Evolutionary conservation across 2,329 filamentous ascomycete species (phyloP).

Genomic region (Diaporthe eres): DNA sequence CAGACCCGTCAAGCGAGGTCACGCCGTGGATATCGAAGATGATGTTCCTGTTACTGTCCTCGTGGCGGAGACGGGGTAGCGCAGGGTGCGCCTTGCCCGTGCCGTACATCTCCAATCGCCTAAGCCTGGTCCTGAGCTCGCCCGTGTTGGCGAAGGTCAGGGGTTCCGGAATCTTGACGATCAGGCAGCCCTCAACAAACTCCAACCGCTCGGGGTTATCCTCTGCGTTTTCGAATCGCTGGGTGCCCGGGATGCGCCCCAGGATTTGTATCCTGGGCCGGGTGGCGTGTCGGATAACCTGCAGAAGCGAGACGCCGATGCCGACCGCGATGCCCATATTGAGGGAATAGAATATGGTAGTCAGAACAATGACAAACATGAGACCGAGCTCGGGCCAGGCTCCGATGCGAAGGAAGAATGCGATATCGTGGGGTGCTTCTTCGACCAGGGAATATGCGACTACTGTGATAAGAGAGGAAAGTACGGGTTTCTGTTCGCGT

Average conservation of each 20-base stretch:
- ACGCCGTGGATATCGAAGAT: constrained; percentile 99
- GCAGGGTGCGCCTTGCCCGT: constrained; percentile 88
- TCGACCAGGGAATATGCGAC: constrained; percentile 96
- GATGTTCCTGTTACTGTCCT: constrained; percentile 90
- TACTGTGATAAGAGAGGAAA: constrained; percentile 94
- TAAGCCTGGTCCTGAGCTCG: constrained; percentile 86
- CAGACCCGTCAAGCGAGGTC: constrained; percentile 92
- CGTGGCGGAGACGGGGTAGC: constrained; percentile 80
- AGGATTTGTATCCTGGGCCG: constrained; percentile 96
- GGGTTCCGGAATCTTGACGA: constrained; percentile 97
- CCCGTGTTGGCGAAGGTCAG: constrained; percentile 98
- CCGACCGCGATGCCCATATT: constrained; percentile 94
- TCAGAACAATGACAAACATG: constrained; percentile 90
- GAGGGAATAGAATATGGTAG: constrained; percentile 96
- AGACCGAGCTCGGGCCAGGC: constrained; percentile 89
- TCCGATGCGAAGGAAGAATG: constrained; percentile 88
- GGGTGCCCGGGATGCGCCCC: constrained; percentile 86
- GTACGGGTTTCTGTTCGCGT: constrained; percentile 83
- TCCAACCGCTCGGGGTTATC: constrained; percentile 81
- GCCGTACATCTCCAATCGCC: constrained; percentile 91
- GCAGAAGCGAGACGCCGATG: constrained; percentile 89
- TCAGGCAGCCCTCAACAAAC: constrained; percentile 91
- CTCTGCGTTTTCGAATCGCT: constrained; percentile 89
- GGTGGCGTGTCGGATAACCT: constrained; percentile 91
- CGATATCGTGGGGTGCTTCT: constrained; percentile 92